phyloP scores from a whole-genome alignment of 139 green algal genomes.

The Chlamydomonas urium region DNA sequence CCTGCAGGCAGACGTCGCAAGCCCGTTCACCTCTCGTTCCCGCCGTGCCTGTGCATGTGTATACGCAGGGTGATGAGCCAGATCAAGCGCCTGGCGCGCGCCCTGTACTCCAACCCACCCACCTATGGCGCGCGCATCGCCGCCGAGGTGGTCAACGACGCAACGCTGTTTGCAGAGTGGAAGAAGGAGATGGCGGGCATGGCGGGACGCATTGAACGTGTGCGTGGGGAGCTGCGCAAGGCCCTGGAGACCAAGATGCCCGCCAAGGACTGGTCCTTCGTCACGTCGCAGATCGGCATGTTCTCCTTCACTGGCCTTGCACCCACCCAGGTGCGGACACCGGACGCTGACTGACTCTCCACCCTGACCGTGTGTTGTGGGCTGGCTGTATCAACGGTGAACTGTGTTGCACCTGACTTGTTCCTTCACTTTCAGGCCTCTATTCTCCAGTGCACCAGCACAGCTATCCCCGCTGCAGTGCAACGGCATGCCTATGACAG shows the following conservation, averaged over 20 bases:
- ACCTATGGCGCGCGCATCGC: conserved; percentile 90
- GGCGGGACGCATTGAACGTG: conserved; percentile 87
- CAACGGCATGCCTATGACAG: no score
- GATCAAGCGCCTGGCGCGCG: conserved; percentile 90
- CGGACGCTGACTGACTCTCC: no score
- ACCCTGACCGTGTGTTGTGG: no score
- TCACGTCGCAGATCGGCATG: conserved; percentile 85
- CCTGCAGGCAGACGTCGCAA: no score
- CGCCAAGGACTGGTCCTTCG: conserved; percentile 87
- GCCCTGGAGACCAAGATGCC: conserved; percentile 62
- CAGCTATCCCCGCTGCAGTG: no score
- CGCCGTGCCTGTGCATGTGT: no score
- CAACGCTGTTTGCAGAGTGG: conserved; percentile 34
- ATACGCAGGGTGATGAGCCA: conserved; percentile 80
- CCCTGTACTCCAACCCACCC: conserved; percentile 90
- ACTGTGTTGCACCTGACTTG: no score
- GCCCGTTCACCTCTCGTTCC: no score
- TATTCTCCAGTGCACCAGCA: no score
- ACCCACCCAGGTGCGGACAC: conserved; percentile 49
- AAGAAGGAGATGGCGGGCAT: conserved; percentile 90
- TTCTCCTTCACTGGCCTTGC: conserved; percentile 93
- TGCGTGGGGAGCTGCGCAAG: conserved; percentile 74
- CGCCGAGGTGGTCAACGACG: conserved; percentile 30
- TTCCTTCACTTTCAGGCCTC: no score
- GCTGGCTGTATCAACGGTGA: no score